Percentiles rank a stretch among this genome's conserved stretches.
phyloP scores from a whole-genome alignment of 768 basidiomycete genomes.

The Leccinum incarnatum region DNA sequence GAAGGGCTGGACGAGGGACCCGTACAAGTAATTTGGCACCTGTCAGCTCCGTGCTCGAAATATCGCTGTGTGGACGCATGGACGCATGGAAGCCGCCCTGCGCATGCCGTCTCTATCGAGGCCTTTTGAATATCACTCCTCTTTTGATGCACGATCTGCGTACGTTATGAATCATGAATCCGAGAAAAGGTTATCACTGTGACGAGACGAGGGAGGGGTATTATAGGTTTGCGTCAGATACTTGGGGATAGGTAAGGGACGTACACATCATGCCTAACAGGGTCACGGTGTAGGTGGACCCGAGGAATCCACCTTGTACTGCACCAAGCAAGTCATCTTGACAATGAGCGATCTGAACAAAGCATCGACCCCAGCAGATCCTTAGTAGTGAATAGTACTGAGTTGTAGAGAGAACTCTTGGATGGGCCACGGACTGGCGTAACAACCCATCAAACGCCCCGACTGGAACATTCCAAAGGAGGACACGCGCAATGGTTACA shows the following conservation, averaged over 20 bases:
- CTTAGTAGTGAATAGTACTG: background rate
- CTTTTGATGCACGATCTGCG: background rate
- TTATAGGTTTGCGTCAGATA: background rate
- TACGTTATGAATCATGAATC: background rate
- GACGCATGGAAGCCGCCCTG: background rate
- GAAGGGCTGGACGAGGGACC: background rate
- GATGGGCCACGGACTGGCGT: background rate
- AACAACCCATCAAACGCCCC: background rate
- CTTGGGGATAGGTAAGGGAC: background rate
- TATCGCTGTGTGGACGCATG: background rate
- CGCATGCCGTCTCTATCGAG: background rate
- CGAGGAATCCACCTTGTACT: background rate
- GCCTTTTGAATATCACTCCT: background rate
- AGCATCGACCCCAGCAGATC: background rate
- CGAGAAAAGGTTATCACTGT: background rate
- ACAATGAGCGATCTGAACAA: background rate
- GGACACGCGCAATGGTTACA: background rate
- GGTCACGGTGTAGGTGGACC: background rate
- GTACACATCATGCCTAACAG: background rate
- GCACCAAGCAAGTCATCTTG: background rate
- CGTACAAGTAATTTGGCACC: background rate
- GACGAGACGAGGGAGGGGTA: background rate
- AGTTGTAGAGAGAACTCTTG: too few species aligned
- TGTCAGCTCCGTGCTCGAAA: background rate
- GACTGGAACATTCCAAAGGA: background rate